Percentiles rank a stretch among this genome's conserved stretches.
Evolutionary conservation across 495 filamentous ascomycete species (phyloP).

Genomic region (Hypoxylon lenormandii): DNA sequence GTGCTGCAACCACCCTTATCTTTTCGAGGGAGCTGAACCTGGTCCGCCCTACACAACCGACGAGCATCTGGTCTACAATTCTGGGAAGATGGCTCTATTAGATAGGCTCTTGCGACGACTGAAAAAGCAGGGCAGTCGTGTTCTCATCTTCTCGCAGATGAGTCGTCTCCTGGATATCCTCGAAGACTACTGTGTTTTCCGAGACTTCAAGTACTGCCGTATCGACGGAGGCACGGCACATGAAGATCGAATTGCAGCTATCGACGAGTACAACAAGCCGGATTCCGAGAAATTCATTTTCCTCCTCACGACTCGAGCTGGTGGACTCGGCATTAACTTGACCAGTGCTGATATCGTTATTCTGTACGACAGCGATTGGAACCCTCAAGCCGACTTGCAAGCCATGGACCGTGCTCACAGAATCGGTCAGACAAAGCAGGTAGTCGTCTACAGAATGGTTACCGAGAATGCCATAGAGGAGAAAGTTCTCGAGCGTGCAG

Average conservation of each 20-base stretch:
- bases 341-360: constrained; percentile 96
- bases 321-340: constrained; percentile 97
- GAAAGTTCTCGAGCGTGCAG: constrained; percentile 96
- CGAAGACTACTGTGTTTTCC: constrained; percentile 97
- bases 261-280: constrained; percentile 97
- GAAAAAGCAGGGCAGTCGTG: constrained; percentile 85
- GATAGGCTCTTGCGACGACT: constrained; percentile 90
- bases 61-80: constrained; percentile 92
- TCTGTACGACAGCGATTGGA: constrained; percentile 99
- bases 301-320: constrained; percentile 94
- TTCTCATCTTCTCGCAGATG: constrained; percentile 99
- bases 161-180: constrained; percentile 95
- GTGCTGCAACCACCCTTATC: constrained; percentile 98
- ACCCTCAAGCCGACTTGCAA: constrained; percentile 97
- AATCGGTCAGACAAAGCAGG: constrained; percentile 98
- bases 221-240: constrained; percentile 98
- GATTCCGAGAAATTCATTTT: constrained; percentile 98
- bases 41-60: constrained; percentile 98
- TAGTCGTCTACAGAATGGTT: constrained; percentile 93
- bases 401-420: constrained; percentile 99
- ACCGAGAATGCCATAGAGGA: constrained; percentile 99
- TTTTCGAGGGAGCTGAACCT: constrained; percentile 97
- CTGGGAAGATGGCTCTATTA: constrained; percentile 97
- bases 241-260: constrained; percentile 95
- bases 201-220: constrained; percentile 93